Evolutionary conservation across 2,329 filamentous ascomycete species (phyloP), one percentile per base, ranked within the genome.

Genomic region (Leptographium radiaticola): DNA sequence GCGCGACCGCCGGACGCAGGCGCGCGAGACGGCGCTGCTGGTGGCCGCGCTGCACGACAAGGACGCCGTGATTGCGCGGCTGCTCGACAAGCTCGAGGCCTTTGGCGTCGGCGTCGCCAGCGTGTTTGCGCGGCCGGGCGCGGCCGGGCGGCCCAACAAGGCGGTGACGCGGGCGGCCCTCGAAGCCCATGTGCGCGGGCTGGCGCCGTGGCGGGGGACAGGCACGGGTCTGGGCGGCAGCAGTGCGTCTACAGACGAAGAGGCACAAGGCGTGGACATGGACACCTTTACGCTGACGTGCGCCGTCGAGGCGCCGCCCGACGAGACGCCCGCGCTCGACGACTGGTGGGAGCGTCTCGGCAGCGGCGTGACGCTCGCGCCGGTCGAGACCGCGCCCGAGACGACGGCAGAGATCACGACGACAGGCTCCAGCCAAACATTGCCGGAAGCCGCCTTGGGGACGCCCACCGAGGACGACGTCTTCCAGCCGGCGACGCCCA

Each of bases 31-130:
- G 2, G 66, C 71, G 0, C 68, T 70, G n/a, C 65, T 81, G 6
- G 55, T 71, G 12, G 59, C 65, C 1, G 64, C 67, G 6, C 63
- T 81, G 12, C 64, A 62, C 10, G 71, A 77, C 30, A 80, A 81
- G 61, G 78, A 81, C 57, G 63, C 64, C 2, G 67, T 79, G 18
- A 71, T 81, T 42, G 63, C 63, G 12, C 76, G 72, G 56, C 63
- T 81, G 16, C 59, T 75, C 5, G 76, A 80, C 59, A 80, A 80
- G 63, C 64, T 81, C 0, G 75, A 76, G 55, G 69, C 71, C 2
- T 70, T 72, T 51, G 75, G 75, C 2, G 74, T 68, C 0, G 73
- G 76, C 0, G 62, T 80, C 10, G 77, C 80, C 55, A 68, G 76
- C 56, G 67, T 79, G 11, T 81, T 81, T 62, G 73, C 73, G 36